A percentile compares a stretch with the other conserved stretches of the same genome.
Evolutionary conservation across 2,329 filamentous ascomycete species (phyloP).

Genomic region (Hymenoscyphus fructigenus): DNA sequence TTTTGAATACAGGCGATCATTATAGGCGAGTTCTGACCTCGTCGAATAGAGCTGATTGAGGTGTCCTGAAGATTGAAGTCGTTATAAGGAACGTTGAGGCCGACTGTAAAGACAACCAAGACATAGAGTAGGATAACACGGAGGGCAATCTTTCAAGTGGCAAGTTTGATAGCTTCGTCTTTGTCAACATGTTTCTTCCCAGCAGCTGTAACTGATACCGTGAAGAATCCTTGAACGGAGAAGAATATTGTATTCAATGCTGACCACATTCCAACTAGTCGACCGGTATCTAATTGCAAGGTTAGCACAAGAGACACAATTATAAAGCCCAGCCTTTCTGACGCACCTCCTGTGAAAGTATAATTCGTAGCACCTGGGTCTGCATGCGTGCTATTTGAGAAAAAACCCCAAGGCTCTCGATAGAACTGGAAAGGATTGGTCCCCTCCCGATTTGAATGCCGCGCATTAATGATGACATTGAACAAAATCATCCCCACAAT

Average conservation of each 20-base stretch:
- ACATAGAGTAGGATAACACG: slow-evolving; percentile 45
- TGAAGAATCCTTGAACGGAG: slow-evolving; percentile 44
- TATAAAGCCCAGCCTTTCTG: neutral
- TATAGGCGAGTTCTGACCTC: slow-evolving; percentile 23
- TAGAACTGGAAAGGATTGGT: slow-evolving; percentile 36
- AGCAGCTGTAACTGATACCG: slow-evolving; percentile 44
- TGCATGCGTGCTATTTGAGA: slow-evolving; percentile 34
- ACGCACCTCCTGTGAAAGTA: slow-evolving; percentile 22
- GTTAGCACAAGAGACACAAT: neutral
- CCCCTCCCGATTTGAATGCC: slow-evolving; percentile 29
- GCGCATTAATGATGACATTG: slow-evolving; percentile 41
- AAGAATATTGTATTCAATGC: slow-evolving; percentile 43
- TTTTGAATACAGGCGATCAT: slow-evolving; percentile 35
- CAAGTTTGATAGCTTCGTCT: slow-evolving; percentile 46
- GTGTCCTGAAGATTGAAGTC: slow-evolving; percentile 30
- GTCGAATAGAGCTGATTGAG: slow-evolving; percentile 17
- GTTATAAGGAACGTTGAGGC: slow-evolving; percentile 43
- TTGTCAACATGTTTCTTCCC: slow-evolving; percentile 40
- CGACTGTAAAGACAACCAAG: slow-evolving; percentile 42
- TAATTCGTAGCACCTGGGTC: slow-evolving; percentile 10
- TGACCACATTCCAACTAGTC: slow-evolving; percentile 41
- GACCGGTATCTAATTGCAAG: neutral
- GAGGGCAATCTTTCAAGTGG: slow-evolving; percentile 43
- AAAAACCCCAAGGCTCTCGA: slow-evolving; percentile 37
- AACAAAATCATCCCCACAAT: slow-evolving; percentile 57